Base-by-base conservation (phyloP, 2,329 filamentous ascomycete genomes). In the Chaetomiaceae sp. region DNA sequence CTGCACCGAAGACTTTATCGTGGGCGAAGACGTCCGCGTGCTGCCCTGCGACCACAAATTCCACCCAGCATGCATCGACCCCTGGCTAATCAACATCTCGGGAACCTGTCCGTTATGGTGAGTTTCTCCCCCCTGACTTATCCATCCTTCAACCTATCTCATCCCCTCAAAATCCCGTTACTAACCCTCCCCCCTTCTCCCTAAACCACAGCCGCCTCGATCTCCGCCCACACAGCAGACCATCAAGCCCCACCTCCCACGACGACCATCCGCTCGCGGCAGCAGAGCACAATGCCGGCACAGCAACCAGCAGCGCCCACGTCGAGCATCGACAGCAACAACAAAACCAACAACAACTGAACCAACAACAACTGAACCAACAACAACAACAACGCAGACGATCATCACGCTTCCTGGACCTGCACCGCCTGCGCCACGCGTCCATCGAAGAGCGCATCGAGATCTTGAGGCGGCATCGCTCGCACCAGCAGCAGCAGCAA, bases 81-180 rank as follows among this genome's bases (percentile, higher is more conserved):
- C 83, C 4, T 87, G 83, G 83, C 70, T 87, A 38, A 70, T 86
- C 54, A 84, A 86, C 50, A 78, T 87, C 10, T 85, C 82, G 10
- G 83, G 83, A 53, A 86, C 83, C 25, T 86, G 83, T 65, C 83
- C 83, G 16, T 65, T 86, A 52, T 86, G 83, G 83, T 86, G 71
- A 72, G 79, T 35, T 12, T n/a, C 39, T 30, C 16, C 17, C 13
- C 23, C 30, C 30, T n/a, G 14, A 33, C n/a, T n/a, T n/a, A n/a
- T n/a, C n/a, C n/a, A n/a, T n/a, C n/a, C n/a, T n/a, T n/a, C n/a
- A n/a, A n/a, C n/a, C n/a, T n/a, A n/a, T n/a, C n/a, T n/a, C n/a
- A n/a, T n/a, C n/a, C n/a, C n/a, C n/a, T n/a, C n/a, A n/a, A n/a
- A n/a, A n/a, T n/a, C n/a, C n/a, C n/a, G n/a, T 13, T 5, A 33